Conservation (phyloP, 257 asterid genomes). For the Datura wrightii region DNA sequence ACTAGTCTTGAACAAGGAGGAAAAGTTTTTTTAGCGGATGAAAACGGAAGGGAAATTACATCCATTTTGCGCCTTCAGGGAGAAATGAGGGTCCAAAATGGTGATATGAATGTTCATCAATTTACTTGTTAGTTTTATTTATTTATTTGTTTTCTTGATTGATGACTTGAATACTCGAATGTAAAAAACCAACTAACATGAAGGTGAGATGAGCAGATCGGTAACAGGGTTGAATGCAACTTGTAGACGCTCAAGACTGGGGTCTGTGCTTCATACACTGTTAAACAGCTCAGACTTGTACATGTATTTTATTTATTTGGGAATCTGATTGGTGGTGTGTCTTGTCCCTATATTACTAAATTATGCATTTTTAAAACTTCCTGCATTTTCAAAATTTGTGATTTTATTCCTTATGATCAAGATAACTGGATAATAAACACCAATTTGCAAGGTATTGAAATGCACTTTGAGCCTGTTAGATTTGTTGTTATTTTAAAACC, state of each 20-base stretch:
- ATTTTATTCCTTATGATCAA: slow-evolving; percentile 16
- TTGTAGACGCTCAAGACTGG: not conserved
- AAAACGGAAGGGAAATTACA: not conserved
- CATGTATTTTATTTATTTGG: not conserved
- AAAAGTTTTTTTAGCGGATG: not conserved
- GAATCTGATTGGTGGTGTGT: not conserved
- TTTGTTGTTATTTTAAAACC: not conserved
- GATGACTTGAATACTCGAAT: not conserved
- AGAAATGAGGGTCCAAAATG: slow-evolving; percentile 7
- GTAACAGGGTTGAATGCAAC: not conserved
- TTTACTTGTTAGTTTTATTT: slow-evolving; percentile 6
- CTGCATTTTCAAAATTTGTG: not conserved
- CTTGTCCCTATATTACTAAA: not conserved
- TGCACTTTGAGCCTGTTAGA: not conserved
- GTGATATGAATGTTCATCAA: not conserved
- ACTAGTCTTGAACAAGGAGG: not conserved
- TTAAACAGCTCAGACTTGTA: slow-evolving; percentile 4
- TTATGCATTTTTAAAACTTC: not conserved
- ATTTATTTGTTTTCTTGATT: slow-evolving; percentile 17
- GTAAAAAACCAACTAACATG: not conserved
- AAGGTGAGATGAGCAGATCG: slow-evolving; percentile 6
- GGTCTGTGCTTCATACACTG: not conserved
- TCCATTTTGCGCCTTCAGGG: not conserved
- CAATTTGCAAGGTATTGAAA: not conserved
- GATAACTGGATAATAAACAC: not conserved